Base-by-base conservation (phyloP, 371 early-diverging fungal genomes). In the Entomophthora muscae region DNA sequence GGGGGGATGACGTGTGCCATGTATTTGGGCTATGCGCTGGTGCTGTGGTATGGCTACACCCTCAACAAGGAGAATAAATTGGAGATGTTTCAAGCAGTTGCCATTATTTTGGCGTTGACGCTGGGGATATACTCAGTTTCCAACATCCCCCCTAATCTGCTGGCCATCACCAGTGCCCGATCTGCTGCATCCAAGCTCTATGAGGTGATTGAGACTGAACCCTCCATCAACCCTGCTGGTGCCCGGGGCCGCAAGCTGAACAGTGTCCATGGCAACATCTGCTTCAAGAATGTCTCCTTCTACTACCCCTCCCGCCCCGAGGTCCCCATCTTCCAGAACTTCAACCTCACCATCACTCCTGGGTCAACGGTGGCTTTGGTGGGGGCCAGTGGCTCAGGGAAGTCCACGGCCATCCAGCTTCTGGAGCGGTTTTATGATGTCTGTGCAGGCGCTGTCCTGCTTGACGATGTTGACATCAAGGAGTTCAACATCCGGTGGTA, bases 341-440 rank as follows among this genome's bases (percentile, higher is more conserved):
- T 66, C 23, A 53, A 13, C 29, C n/a, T 64, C 7, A 60, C 0
- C 21, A 75, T 89, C 53, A 67, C 75, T 53, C 80, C 92, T 1
- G 89, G 88, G 28, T 73, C 81, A 69, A 84, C 81, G 31, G 83
- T 67, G 32, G 88, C 86, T 17, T 73, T 88, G 53, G 88, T 86
- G 21, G n/a, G n/a, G n/a, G n/a, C n/a, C n/a, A n/a, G n/a, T n/a
- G n/a, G n/a, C n/a, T n/a, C n/a, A n/a, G n/a, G 89, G 87, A 91
- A 91, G 68, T 86, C 88, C 10, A 94, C 96, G 24, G 82, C 85
- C 51, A 76, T 95, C 53, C 83, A 84, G 63, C 75, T 95, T 54
- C 66, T 95, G 32, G 86, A 90, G 72, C 88, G 97, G 57, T 91
- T 94, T 72, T 97, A 97, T 68, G 61, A 66, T 66, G 64, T 64